Base-by-base conservation (phyloP, 1,284 basidiomycete genomes). In the Farysia itapuensis region DNA sequence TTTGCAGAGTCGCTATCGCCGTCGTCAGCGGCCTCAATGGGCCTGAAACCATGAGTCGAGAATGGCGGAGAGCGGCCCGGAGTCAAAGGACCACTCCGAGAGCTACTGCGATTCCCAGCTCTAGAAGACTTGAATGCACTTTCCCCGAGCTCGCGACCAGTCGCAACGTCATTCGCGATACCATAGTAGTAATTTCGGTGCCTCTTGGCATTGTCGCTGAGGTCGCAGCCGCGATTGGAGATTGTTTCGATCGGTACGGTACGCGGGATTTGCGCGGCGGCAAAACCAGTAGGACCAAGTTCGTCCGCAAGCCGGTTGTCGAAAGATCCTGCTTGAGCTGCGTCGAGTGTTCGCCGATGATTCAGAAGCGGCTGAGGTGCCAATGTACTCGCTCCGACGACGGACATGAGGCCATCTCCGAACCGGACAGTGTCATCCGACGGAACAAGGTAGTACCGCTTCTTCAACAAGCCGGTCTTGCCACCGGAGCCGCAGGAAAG, bases 371-470 rank as follows among this genome's bases (percentile, higher is more conserved):
- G 34, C 19, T n/a, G 45, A 5, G 31, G n/a, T 8, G 39, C 38
- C 7, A 28, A 13, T 3, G 43, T 28, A n/a, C 38, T 21, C 13
- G 35, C 35, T 7, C 58, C 63, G 20, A 63, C 31, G n/a, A 72
- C 45, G 6, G 60, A 84, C 79, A 33, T 84, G 70, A 14, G 81
- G 38, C 79, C 83, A 54, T 90, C 89, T 8, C 92, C 92, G 34
- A 92, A 82, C 15, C 89, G 85, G 44, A 84, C 75, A 0, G 89
- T 92, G 4, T 86, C 85, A 70, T 94, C 88, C 2, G 77, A 75
- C 2, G 87, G 84, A 1, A 94, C 82, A 3, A 86, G 84, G 68
- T 85, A 90, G 75, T 84, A 90, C 1, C 77, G 63, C 35, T 60
- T 67, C 32, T 20, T 35, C 4, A 67, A 53, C 19, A 63, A 38